Base-by-base conservation (phyloP, 1,284 basidiomycete genomes). In the Dichomitus squalens region DNA sequence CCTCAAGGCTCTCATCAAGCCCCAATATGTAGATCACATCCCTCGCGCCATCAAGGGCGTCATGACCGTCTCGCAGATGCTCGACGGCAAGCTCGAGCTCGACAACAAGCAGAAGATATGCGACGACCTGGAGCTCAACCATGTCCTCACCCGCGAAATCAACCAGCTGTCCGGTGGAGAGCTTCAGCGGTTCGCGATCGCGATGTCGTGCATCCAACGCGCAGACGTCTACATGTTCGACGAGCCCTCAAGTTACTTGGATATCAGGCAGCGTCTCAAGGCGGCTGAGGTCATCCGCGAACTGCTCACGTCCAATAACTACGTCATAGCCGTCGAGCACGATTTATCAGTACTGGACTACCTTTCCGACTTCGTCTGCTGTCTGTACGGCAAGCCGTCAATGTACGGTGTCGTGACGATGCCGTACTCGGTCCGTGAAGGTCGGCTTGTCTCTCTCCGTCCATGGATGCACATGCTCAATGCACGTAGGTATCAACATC, bases 1-100 rank as follows among this genome's bases (percentile, higher is more conserved):
- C 70, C 80, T 98, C 69, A 97, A 97, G 78, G 95, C 96, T 1
- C 84, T 98, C 61, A 98, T 98, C 75, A 98, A 98, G 76, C 96
- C 96, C 1, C 96, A 98, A 84, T 98, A 98, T 71, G 96, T 98
- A 65, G 96, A 98, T 73, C 95, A 98, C 73, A 98, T 98, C 69
- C 96, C 96, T 7, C 86, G 90, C 54, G 93, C 93, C 41, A 93
- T 98, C 81, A 98, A 98, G 77, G 93, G 92, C 55, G 82, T 79
- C 53, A 84, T 93, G 81, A 88, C 88, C 1, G 95, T 98, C 33
- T 79, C 81, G 9, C 81, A 93, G 70, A 96, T 98, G 95, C 85
- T 98, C 57, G 88, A 95, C 69, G 87, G 89, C 47, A 94, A 93
- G 73, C 75, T 89, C 49, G 93, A 96, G 72, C 80, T 86, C 35